Percentiles rank a stretch among this genome's conserved stretches.
phyloP scores from a whole-genome alignment of 805 yeast species.

The Metahyphopichia silvanorum region DNA sequence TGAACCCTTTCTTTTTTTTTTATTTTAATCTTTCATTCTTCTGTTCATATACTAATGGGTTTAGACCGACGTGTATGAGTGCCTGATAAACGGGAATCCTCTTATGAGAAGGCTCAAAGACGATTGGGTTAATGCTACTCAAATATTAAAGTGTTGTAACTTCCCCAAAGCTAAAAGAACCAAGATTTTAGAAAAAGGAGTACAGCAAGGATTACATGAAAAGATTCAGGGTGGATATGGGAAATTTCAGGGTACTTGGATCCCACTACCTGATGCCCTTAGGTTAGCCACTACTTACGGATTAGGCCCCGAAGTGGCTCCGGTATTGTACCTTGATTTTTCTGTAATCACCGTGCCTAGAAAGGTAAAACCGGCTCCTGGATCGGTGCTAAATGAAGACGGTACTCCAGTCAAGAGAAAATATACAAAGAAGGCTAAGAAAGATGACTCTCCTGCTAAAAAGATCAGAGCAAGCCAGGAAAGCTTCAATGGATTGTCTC shows the following conservation, averaged over 20 bases:
- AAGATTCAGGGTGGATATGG: conserved; percentile 98
- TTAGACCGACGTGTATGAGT: conserved; percentile 66
- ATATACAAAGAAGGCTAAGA: conserved; percentile 55
- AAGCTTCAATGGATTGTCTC: background rate
- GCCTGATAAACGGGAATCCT: conserved; percentile 62
- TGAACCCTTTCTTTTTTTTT: background rate
- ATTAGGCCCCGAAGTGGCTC: conserved; percentile 36
- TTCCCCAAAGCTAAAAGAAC: conserved; percentile 94
- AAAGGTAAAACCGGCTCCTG: conserved; percentile 27
- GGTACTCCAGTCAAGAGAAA: conserved; percentile 42
- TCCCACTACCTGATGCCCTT: conserved; percentile 73
- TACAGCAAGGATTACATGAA: conserved; percentile 86
- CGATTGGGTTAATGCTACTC: conserved; percentile 97
- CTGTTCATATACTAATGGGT: background rate
- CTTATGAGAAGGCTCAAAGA: conserved; percentile 89
- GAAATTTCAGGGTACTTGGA: conserved; percentile 96
- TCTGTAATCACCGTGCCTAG: conserved; percentile 28
- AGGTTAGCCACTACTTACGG: conserved; percentile 39
- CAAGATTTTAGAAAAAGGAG: conserved; percentile 86
- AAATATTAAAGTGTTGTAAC: conserved; percentile 86
- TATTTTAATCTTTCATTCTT: background rate
- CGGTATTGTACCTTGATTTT: conserved; percentile 37
- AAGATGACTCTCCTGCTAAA: conserved; percentile 56
- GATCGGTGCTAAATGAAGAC: conserved; percentile 21
- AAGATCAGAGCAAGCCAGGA: conserved; percentile 24